Base-by-base conservation (phyloP, 225 moss, liverwort and hornwort genomes). In the Neckera pumila region DNA sequence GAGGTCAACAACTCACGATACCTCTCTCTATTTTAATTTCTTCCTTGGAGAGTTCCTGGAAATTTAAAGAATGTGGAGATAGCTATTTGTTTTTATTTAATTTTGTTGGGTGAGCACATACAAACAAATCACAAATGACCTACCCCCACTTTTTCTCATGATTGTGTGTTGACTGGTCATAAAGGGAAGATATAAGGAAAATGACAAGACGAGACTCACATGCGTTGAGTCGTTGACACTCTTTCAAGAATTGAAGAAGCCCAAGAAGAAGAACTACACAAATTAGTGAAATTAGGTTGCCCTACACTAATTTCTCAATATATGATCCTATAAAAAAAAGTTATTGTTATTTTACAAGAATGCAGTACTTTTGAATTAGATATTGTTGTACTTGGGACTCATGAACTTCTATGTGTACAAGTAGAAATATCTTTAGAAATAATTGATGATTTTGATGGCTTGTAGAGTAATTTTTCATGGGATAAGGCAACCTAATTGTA, bases 201-300 rank as follows among this genome's bases (percentile, higher is more conserved):
- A 47, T 18, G 11, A 28, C 1, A 25, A 16, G 9, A 27, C 1
- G 1, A 0, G 40, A 0, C 4, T 31, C 19, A 19, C 4, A 19
- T 74, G 31, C 1, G 0, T 17, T 31, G 19, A 31, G 4, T 0
- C 6, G 30, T 10, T 30, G 2, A 30, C 45, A n/a, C n/a, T n/a
- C n/a, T n/a, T n/a, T n/a, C 0, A 17, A 30, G 14, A 16, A 6
- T 45, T 30, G 17, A 73, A 30, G 17, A 74, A 74, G 2, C 0
- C 10, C 3, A 28, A 16, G 27, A 71, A 23, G 30, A 17, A n/a
- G n/a, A n/a, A n/a, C n/a, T n/a, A n/a, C n/a, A n/a, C n/a, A n/a
- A n/a, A n/a, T n/a, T n/a, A n/a, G n/a, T n/a, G n/a, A n/a, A n/a
- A n/a, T n/a, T n/a, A n/a, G n/a, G n/a, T n/a, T n/a, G n/a, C n/a